Conservation (phyloP, 2,329 filamentous ascomycete species). For the Sphaerulina musiva region DNA sequence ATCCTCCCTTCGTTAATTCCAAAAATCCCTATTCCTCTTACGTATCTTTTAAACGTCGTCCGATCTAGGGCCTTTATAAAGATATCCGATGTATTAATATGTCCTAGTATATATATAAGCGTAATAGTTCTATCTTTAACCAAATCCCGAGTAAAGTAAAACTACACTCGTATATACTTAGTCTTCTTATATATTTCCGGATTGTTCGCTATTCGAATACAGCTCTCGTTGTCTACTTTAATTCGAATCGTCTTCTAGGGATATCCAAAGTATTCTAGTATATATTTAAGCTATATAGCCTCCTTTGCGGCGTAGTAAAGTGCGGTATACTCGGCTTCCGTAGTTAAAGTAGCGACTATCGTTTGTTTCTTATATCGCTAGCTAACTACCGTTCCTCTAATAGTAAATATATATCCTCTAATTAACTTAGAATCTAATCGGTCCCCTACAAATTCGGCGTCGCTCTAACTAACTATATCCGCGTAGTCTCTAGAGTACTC, state of each 20-base stretch:
- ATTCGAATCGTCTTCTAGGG: not conserved
- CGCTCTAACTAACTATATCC: not conserved
- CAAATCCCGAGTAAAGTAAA: not conserved
- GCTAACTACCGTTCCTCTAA: not conserved
- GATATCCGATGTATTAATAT: no score
- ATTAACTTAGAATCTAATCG: not conserved
- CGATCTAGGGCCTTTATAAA: no score
- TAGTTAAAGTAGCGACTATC: not conserved
- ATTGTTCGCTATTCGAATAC: not conserved
- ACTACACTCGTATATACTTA: not conserved
- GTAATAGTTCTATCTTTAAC: not conserved
- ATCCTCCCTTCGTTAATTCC: no score
- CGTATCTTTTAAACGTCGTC: no score
- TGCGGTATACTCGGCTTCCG: not conserved
- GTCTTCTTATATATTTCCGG: not conserved
- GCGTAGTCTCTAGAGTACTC: not conserved
- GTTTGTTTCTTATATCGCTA: constrained; percentile 5
- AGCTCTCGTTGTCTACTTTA: not conserved
- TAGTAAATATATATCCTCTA: not conserved
- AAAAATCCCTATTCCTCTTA: no score
- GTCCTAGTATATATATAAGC: no score
- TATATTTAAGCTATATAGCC: not conserved
- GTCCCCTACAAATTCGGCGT: not conserved
- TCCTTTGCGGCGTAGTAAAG: not conserved
- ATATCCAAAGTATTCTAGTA: not conserved